Evolutionary conservation across 2,329 filamentous ascomycete genomes (phyloP), one percentile per base, ranked within the genome.

Genomic region (Claviceps africana): DNA sequence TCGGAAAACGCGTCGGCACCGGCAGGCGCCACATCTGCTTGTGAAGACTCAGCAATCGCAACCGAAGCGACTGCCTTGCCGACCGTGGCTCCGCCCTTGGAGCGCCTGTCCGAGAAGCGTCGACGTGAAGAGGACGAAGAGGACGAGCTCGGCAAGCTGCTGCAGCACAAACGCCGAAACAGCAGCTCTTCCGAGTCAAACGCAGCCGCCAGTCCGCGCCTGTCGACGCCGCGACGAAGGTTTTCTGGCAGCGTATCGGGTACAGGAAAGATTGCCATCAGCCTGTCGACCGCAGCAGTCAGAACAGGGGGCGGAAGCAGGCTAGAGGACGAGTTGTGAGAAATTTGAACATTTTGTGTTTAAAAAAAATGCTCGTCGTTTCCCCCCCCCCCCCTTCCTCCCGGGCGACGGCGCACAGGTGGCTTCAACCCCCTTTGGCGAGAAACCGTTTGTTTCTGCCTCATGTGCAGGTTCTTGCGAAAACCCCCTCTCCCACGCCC

Each of bases 121-220:
- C 80, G 91, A 47, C 81, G 93, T 60, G 90, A 95, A 64, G 91
- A 96, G 53, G 88, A 95, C 56, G 68, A 71, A n/a, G 91, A 96
- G 46, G 90, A 96, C 57, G 88, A 91, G 62, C 71, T 97, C n/a
- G 82, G 83, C 51, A 95, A 93, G 68, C 75, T 96, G 60, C 81
- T 87, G 57, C 72, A 78, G 48, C 73, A 72, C 61, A 84, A 83
- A 62, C 74, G 81, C 42, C 76, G 81, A 39, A 82, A 78, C 60
- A 81, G 76, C 63, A 73, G 70, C 52, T 76, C 78, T 8, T 70
- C 71, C 2, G 71, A 70, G 17, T 67, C 70, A 10, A 73, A 69
- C 44, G 56, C 65, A 2, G 64, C 69, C 21, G 56, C 59, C 39
- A 57, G 67, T 15, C 61, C 69, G n/a, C 66, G 66, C 19, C 48